Percentiles rank a stretch among this genome's conserved stretches.
Evolutionary conservation across 2,329 filamentous ascomycete species (phyloP).

Genomic region (Diaporthe sp.): DNA sequence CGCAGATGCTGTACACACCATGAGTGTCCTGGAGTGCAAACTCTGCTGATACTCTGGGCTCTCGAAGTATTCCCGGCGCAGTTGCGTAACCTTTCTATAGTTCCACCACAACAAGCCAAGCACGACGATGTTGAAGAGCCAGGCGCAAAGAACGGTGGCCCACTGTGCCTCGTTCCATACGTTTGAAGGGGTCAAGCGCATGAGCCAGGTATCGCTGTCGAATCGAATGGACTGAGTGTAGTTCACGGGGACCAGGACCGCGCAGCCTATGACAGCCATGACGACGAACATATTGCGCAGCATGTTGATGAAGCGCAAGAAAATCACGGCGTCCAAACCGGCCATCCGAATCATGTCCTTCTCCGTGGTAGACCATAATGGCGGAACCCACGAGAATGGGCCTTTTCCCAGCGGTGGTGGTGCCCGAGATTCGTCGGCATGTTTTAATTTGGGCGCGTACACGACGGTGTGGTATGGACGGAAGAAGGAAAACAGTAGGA

Average conservation of each 20-base stretch:
- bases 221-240: constrained; percentile 62
- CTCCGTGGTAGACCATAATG: constrained; percentile 84
- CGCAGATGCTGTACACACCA: constrained; percentile 58
- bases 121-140: constrained; percentile 79
- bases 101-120: constrained; percentile 91
- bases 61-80: constrained; percentile 86
- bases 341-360: constrained; percentile 82
- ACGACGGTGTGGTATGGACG: constrained; percentile 92
- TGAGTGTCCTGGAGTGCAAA: constrained; percentile 80
- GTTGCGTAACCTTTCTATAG: constrained; percentile 77
- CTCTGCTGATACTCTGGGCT: constrained; percentile 90
- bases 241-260: constrained; percentile 86
- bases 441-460: constrained; percentile 93
- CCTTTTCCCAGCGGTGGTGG: constrained; percentile 89
- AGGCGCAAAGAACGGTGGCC: constrained; percentile 71
- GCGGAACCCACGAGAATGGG: constrained; percentile 88
- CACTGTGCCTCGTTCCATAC: constrained; percentile 67
- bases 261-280: constrained; percentile 79
- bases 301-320: constrained; percentile 91
- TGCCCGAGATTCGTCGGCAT: constrained; percentile 90
- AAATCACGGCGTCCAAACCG: constrained; percentile 91
- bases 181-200: constrained; percentile 70
- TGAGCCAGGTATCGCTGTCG: constrained; percentile 60
- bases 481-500: constrained; percentile 86
- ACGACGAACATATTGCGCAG: constrained; percentile 88